phyloP scores from a whole-genome alignment of 1,284 basidiomycete species.

The Ceratobasidium sp. region DNA sequence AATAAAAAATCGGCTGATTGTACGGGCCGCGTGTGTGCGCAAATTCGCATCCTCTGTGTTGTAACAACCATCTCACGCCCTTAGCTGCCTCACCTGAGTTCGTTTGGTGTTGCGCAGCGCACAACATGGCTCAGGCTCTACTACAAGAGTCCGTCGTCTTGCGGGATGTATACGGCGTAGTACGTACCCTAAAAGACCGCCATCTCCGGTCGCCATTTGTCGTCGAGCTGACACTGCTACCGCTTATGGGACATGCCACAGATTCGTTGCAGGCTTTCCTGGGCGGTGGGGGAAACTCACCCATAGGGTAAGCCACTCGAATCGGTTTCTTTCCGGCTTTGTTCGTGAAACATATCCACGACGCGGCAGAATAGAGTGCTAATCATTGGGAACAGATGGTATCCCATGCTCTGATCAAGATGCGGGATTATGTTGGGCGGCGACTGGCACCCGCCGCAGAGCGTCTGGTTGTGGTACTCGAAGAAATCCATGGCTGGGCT shows the following conservation, averaged over 20 bases:
- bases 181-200: no score
- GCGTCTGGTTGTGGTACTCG: conserved; percentile 71
- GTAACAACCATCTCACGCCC: no score
- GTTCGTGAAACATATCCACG: background rate
- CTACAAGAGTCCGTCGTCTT: no score
- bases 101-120: no score
- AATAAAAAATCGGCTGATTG: background rate
- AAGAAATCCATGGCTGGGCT: conserved; percentile 78
- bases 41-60: no score
- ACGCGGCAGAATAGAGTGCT: conserved; percentile 37
- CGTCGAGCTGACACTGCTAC: conserved; percentile 69
- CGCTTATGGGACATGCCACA: conserved; percentile 70
- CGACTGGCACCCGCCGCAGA: conserved; percentile 74
- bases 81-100: no score
- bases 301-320: conserved; percentile 64
- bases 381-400: conserved; percentile 77
- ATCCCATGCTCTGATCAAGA: conserved; percentile 68
- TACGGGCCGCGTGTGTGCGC: no score
- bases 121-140: no score
- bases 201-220: no score
- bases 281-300: conserved; percentile 76
- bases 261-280: conserved; percentile 74
- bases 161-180: no score
- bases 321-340: conserved; percentile 2
- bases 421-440: conserved; percentile 74